Conservation (phyloP, 176 grass and related monocot genomes). For the Rhipidocladum racemiflorum region DNA sequence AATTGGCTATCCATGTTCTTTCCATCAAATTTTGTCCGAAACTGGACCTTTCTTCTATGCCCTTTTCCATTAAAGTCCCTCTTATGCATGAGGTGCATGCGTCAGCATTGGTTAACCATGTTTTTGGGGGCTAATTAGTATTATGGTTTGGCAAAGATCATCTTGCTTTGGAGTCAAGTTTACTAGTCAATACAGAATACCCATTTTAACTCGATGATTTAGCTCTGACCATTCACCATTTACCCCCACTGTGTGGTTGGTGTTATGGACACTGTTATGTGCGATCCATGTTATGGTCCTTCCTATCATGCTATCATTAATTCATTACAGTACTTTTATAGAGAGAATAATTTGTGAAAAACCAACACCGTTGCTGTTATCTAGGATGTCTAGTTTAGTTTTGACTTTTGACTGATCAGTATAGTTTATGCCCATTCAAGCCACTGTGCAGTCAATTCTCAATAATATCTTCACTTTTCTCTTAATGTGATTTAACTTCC, state of each 20-base stretch:
- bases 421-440: constrained; percentile 10
- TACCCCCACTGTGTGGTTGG: neutral
- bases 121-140: neutral
- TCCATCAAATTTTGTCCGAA: neutral
- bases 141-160: neutral
- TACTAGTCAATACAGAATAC: neutral
- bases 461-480: neutral
- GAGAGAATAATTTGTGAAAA: neutral
- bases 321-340: neutral
- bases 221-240: neutral
- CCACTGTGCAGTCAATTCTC: neutral
- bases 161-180: neutral
- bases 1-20: neutral
- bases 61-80: neutral
- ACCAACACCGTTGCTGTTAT: neutral
- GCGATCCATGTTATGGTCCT: constrained; percentile 8
- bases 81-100: neutral
- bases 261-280: neutral
- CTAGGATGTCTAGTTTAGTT: constrained; percentile 19
- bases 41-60: neutral
- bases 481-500: neutral
- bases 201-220: neutral
- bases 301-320: neutral
- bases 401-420: neutral
- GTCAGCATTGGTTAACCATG: neutral